Evolutionary conservation across 495 filamentous ascomycete species (phyloP), one percentile per base, ranked within the genome.

Genomic region (Parathielavia appendiculata): DNA sequence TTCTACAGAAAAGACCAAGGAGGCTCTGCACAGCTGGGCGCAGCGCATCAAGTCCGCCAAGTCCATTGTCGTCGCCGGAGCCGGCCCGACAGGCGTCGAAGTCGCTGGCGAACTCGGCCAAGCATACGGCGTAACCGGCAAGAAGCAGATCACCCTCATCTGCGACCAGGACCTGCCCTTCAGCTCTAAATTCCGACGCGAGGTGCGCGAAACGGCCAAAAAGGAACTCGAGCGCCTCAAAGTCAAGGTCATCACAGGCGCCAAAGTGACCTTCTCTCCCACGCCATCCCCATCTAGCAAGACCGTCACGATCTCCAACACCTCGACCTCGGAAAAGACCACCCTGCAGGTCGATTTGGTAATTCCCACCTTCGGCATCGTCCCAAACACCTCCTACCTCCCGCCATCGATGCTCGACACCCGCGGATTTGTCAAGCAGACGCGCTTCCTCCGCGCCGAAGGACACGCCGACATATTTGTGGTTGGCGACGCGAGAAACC

Each of bases 21-120:
- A 71, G 4, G 44, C 66, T 6, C 69, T 85, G 48, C 64, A 77
- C 47, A 59, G 66, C 4, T 73, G 79, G 34, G 79, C 79, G 46
- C 54, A 75, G 10, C 44, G 64, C 19, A 77, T 89, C 51, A 60
- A 71, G 5, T 58, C 39, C 1, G 86, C 86, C 20, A 78, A 81
- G 50, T 77, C 71, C 20, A 83, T 91, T 56, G 79, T 86, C 5
- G 69, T 89, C 44, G 84, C 75, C 7, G 89, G 89, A 34, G 88
- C 76, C 0, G 89, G 89, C 0, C 72, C 83, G 5, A 81, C 86
- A 3, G 88, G 86, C 12, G 78, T 90, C 44, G 85, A 88, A 60
- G 57, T 83, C 1, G 77, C 79, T 1, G 86, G 77, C 36, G 86
- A 88, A 68, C 64, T 86, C 20, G 81, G 76, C 6, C 75, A 79